These are phyloP conservation scores for Monosporascus ibericus DNA, from an alignment of 2,329 filamentous ascomycete species.

Conservation along the genomic window DNA sequence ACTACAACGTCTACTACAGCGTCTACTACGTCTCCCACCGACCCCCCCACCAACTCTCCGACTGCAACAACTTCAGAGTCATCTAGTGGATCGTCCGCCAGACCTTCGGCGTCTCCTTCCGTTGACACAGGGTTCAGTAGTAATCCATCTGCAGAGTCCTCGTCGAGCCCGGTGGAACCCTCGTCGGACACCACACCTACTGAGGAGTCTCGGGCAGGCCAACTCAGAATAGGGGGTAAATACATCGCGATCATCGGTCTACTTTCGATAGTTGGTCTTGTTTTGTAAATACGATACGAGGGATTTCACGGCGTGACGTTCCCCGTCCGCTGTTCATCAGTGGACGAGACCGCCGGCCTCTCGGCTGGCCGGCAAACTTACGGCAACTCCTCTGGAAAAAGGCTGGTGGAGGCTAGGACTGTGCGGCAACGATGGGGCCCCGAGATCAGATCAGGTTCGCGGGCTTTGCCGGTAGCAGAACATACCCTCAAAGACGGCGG, in stretches of 20 bases:
- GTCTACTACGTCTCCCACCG: conserved; percentile 12
- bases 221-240: conserved; percentile 11
- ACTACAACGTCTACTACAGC: conserved; percentile 7
- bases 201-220: conserved; percentile 17
- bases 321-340: background rate
- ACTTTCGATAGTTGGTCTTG: conserved; percentile 13
- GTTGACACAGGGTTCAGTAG: background rate
- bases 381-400: too few species aligned
- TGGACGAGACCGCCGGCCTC: too few species aligned
- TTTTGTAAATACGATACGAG: conserved; percentile 10
- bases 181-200: conserved; percentile 7
- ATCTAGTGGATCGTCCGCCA: conserved; percentile 6
- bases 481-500: background rate
- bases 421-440: too few species aligned
- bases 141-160: background rate
- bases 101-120: conserved; percentile 8
- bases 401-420: too few species aligned
- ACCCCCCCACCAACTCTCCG: conserved; percentile 6
- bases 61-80: conserved; percentile 4
- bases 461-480: background rate
- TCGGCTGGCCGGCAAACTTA: too few species aligned
- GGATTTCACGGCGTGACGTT: background rate
- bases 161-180: conserved; percentile 7
- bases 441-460: background rate
- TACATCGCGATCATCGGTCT: conserved; percentile 14